phyloP scores from a whole-genome alignment of 2,329 filamentous ascomycete genomes.

The Talaromyces sp. region DNA sequence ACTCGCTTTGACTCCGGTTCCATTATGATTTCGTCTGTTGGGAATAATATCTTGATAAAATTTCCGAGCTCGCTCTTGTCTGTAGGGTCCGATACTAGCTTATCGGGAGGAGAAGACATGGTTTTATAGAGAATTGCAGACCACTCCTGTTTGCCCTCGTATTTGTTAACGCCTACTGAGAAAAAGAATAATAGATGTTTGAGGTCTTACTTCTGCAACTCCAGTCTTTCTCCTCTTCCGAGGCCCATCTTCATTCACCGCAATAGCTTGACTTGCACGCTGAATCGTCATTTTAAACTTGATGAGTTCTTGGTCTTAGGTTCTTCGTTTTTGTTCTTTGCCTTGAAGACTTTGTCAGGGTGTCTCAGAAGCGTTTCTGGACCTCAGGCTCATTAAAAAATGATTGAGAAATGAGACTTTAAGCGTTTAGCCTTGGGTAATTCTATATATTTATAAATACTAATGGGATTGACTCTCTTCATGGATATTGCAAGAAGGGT shows the following conservation, averaged over 20 bases:
- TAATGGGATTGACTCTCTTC: not conserved
- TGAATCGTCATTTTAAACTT: not conserved
- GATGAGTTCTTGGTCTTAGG: not conserved
- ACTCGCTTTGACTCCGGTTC: not conserved
- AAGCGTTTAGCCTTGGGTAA: not conserved
- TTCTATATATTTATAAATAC: not conserved
- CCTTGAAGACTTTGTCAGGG: not conserved
- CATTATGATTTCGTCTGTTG: constrained; percentile 1
- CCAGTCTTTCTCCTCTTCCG: not conserved
- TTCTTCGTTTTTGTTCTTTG: not conserved
- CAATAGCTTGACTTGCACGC: constrained; percentile 1
- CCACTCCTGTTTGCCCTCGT: not conserved
- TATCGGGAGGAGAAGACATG: not conserved
- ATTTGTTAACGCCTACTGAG: not conserved
- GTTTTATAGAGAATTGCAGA: constrained; percentile 1
- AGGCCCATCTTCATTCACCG: constrained; percentile 4
- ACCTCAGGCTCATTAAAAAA: not conserved
- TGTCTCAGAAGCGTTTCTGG: not conserved
- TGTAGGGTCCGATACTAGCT: not conserved
- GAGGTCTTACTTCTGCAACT: not conserved
- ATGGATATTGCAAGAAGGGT: not conserved
- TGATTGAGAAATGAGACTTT: not conserved
- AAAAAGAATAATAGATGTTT: not conserved
- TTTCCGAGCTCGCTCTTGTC: constrained; percentile 4
- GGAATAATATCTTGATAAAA: not conserved